Percentiles rank a stretch among this genome's conserved stretches.
phyloP scores from a whole-genome alignment of 83 land plant genomes.

The Picea abies region DNA sequence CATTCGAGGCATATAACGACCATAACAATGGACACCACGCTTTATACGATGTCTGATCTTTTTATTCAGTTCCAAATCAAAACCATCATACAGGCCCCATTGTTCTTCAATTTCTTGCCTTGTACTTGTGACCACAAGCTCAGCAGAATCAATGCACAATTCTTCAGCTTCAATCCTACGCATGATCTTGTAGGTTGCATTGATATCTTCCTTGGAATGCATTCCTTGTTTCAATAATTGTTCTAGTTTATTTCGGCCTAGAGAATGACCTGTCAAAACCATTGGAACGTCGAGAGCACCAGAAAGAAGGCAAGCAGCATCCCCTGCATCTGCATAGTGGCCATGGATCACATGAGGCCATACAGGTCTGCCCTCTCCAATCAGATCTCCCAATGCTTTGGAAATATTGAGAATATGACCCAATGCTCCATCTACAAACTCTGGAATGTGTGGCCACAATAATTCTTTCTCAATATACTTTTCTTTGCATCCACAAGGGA shows the following conservation, averaged over 20 bases:
- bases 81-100: conserved; percentile 78
- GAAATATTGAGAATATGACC: conserved; percentile 77
- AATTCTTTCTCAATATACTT: conserved; percentile 74
- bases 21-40: conserved; percentile 62
- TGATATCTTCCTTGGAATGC: conserved; percentile 76
- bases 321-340: conserved; percentile 97
- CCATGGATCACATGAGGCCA: conserved; percentile 97
- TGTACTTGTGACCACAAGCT: conserved; percentile 78
- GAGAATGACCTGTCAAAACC: conserved; percentile 96
- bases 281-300: conserved; percentile 93
- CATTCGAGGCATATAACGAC: conserved; percentile 79
- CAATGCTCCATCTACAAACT: conserved; percentile 90
- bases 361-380: conserved; percentile 49
- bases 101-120: conserved; percentile 82
- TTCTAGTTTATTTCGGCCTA: conserved; percentile 93
- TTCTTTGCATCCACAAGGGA: conserved; percentile 88
- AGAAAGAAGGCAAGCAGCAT: conserved; percentile 75
- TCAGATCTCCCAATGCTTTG: conserved; percentile 76
- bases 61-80: conserved; percentile 63
- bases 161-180: conserved; percentile 73
- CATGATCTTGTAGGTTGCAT: conserved; percentile 63
- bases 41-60: conserved; percentile 58
- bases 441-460: conserved; percentile 90
- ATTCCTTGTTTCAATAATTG: conserved; percentile 85
- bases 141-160: conserved; percentile 58